Evolutionary conservation across 2,329 filamentous ascomycete genomes (phyloP).

Genomic region (Cladosporium austrohemisphaericum): DNA sequence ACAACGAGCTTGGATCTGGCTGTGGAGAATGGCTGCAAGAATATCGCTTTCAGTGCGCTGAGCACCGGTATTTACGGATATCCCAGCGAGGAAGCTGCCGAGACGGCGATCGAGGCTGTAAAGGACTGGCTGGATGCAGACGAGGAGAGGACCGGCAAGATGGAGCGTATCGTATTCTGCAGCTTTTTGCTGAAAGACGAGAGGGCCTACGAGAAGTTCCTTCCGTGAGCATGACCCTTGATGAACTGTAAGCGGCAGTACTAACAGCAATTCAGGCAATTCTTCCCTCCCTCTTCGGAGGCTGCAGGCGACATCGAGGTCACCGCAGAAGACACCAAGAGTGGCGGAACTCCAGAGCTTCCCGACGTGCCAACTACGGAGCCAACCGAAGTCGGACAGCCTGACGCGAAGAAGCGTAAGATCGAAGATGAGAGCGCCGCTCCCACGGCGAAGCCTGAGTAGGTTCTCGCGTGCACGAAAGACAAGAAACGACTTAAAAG

Average conservation of each 20-base stretch:
- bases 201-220: slow-evolving; percentile 61
- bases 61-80: slow-evolving; percentile 92
- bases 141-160: slow-evolving; percentile 39
- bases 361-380: slow-evolving; percentile 49
- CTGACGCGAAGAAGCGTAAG: slow-evolving; percentile 48
- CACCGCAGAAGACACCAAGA: slow-evolving; percentile 24
- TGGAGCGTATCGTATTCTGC: slow-evolving; percentile 79
- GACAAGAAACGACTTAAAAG: neutral
- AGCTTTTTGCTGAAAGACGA: slow-evolving; percentile 78
- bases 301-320: slow-evolving; percentile 10
- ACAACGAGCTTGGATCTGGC: slow-evolving; percentile 68
- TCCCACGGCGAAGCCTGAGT: neutral
- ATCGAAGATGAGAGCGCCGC: slow-evolving; percentile 1
- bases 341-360: slow-evolving; percentile 38
- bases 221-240: slow-evolving; percentile 64
- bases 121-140: slow-evolving; percentile 51
- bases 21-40: slow-evolving; percentile 60
- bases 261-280: slow-evolving; percentile 25
- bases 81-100: slow-evolving; percentile 68
- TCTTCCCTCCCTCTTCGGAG: slow-evolving; percentile 33
- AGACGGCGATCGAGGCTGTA: slow-evolving; percentile 63
- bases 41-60: slow-evolving; percentile 76
- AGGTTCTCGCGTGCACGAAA: too few relatives aligned
- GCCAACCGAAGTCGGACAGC: slow-evolving; percentile 42
- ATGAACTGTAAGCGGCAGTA: neutral